These are phyloP conservation scores for Cylindrotheca closterium DNA, from an alignment of 108 stramenopile species.

Conservation along the genomic window DNA sequence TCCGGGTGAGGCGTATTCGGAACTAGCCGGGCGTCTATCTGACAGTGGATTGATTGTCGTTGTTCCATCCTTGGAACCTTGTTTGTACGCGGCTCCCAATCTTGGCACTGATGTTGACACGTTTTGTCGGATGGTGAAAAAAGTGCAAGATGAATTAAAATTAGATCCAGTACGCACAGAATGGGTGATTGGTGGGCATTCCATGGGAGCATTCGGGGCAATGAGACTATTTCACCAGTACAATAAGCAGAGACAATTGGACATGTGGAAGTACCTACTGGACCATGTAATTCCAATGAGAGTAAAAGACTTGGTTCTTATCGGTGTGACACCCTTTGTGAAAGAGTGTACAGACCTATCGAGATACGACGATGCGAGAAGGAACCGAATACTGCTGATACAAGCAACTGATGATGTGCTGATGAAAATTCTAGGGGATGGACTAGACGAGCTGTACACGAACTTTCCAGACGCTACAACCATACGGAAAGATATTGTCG, in stretches of 20 bases:
- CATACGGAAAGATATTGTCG: constrained; percentile 10
- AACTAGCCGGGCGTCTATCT: constrained; percentile 21
- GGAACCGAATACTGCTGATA: constrained; percentile 4
- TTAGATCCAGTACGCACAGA: neutral
- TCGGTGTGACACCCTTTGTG: constrained; percentile 33
- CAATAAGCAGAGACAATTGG: constrained; percentile 3
- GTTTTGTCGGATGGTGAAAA: constrained; percentile 10
- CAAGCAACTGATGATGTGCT: constrained; percentile 32
- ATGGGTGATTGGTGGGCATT: constrained; percentile 43
- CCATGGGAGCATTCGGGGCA: constrained; percentile 39
- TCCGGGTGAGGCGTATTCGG: constrained; percentile 29
- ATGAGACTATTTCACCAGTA: constrained; percentile 20
- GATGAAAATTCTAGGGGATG: constrained; percentile 1
- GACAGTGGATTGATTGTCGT: constrained; percentile 31
- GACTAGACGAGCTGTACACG: constrained; percentile 12
- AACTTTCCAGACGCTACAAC: constrained; percentile 13
- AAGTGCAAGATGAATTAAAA: neutral
- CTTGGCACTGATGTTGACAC: constrained; percentile 9
- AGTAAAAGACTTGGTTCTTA: constrained; percentile 21
- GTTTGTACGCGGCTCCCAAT: constrained; percentile 12
- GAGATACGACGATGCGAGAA: neutral
- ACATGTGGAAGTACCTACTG: neutral
- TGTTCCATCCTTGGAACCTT: constrained; percentile 35
- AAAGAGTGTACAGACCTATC: constrained; percentile 23
- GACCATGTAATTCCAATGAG: no score